phyloP scores from a whole-genome alignment of 331 rosid species.

The Acacia pycnantha region DNA sequence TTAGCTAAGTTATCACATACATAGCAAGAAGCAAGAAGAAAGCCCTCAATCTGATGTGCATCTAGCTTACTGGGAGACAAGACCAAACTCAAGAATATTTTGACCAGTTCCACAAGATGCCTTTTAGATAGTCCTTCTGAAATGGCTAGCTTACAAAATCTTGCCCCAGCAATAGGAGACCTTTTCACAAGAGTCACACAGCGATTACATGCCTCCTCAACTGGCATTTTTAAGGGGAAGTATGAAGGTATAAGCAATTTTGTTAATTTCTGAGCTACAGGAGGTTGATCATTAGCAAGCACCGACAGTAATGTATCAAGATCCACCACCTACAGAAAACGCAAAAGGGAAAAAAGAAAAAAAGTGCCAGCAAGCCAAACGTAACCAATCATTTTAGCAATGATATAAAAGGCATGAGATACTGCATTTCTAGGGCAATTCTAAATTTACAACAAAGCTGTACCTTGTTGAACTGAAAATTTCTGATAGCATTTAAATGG shows the following conservation, averaged over 20 bases:
- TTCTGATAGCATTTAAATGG: constrained; percentile 55
- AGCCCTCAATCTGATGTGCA: constrained; percentile 62
- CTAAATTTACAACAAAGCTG: not conserved
- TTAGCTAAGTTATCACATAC: constrained; percentile 51
- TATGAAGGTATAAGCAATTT: constrained; percentile 79
- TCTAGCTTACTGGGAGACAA: constrained; percentile 53
- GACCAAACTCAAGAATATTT: constrained; percentile 54
- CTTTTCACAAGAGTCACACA: constrained; percentile 76
- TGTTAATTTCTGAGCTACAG: constrained; percentile 78
- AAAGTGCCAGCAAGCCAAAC: constrained; percentile 17
- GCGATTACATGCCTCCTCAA: constrained; percentile 85
- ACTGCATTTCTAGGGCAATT: constrained; percentile 1
- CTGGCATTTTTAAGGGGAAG: constrained; percentile 67
- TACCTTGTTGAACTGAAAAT: constrained; percentile 90
- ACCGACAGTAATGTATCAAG: constrained; percentile 59
- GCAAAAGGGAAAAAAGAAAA: not conserved
- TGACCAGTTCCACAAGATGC: constrained; percentile 67
- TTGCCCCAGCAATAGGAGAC: constrained; percentile 90
- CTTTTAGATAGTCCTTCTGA: constrained; percentile 70
- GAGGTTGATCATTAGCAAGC: constrained; percentile 73
- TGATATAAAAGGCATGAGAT: constrained; percentile 20
- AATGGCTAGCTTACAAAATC: constrained; percentile 66
- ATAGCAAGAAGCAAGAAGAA: constrained; percentile 64
- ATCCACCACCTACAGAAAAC: constrained; percentile 60
- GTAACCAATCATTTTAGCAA: constrained; percentile 16